Conservation (phyloP, 2,329 filamentous ascomycete genomes). For the Pseudogymnoascus sp. region DNA sequence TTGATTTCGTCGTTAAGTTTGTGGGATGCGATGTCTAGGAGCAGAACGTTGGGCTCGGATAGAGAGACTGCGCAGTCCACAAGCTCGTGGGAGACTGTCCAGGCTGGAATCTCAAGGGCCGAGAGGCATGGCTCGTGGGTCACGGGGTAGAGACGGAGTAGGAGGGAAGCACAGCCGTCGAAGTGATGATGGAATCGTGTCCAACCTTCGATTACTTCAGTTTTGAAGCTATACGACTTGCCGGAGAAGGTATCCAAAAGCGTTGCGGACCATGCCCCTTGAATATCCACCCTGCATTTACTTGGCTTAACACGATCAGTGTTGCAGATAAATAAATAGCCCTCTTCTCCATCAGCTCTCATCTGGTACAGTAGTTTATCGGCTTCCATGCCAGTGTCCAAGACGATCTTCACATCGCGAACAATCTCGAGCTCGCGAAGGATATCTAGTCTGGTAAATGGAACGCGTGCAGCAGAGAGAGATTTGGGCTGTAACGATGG, state of each 20-base stretch:
- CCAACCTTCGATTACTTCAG: slow-evolving; percentile 19
- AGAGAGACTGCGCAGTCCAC: slow-evolving; percentile 17
- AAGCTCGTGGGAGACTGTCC: not conserved
- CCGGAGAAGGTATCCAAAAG: slow-evolving; percentile 29
- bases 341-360: slow-evolving; percentile 27
- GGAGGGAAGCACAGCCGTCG: slow-evolving; percentile 29
- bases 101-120: not conserved
- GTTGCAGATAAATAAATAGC: slow-evolving; percentile 31
- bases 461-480: slow-evolving; percentile 10
- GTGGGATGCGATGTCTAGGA: slow-evolving; percentile 29
- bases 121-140: not conserved
- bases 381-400: slow-evolving; percentile 11
- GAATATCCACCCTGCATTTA: slow-evolving; percentile 23
- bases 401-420: slow-evolving; percentile 24
- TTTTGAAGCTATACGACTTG: slow-evolving; percentile 13
- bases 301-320: slow-evolving; percentile 23
- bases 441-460: slow-evolving; percentile 23
- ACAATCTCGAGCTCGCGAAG: slow-evolving; percentile 22
- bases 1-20: slow-evolving; percentile 20
- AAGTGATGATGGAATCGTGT: slow-evolving; percentile 26
- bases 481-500: not conserved
- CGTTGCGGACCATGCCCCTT: slow-evolving; percentile 27
- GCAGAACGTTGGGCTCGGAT: slow-evolving; percentile 30
- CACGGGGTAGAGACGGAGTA: slow-evolving; percentile 23
- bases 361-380: slow-evolving; percentile 29